Evolutionary conservation across 306 rosid genomes (phyloP).

Genomic region (Cicer bijugum): DNA sequence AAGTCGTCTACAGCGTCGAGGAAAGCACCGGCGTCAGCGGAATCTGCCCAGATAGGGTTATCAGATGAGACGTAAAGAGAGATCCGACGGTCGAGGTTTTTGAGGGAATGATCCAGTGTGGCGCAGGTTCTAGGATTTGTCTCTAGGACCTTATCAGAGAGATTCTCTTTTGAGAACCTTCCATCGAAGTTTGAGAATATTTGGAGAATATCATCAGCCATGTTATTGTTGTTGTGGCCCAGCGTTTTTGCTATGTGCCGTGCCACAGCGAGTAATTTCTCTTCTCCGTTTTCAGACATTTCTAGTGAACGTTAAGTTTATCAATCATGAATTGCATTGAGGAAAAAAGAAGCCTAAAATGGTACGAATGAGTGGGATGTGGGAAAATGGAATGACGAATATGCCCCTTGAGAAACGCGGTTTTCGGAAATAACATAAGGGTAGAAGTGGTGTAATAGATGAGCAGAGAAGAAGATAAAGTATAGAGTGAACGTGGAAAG

Average conservation of each 20-base stretch:
- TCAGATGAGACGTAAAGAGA: slow-evolving; percentile 68
- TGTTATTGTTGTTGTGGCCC: slow-evolving; percentile 68
- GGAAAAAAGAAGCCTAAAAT: not conserved
- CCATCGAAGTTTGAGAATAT: slow-evolving; percentile 92
- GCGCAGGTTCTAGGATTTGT: slow-evolving; percentile 58
- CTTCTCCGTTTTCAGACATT: slow-evolving; percentile 97
- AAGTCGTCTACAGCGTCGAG: slow-evolving; percentile 84
- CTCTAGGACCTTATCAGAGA: slow-evolving; percentile 57
- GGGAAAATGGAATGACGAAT: slow-evolving; percentile 23
- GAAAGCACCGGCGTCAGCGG: slow-evolving; percentile 71
- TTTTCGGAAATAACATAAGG: slow-evolving; percentile 40
- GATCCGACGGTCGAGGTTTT: slow-evolving; percentile 80
- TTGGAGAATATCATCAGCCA: slow-evolving; percentile 91
- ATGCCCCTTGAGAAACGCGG: slow-evolving; percentile 57
- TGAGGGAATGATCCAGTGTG: slow-evolving; percentile 68
- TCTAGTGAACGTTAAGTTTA: not conserved
- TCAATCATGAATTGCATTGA: not conserved
- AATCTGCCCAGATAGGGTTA: slow-evolving; percentile 79
- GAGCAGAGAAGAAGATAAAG: slow-evolving; percentile 29
- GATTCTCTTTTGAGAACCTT: slow-evolving; percentile 83
- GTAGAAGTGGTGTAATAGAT: slow-evolving; percentile 15
- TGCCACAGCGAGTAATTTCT: slow-evolving; percentile 83
- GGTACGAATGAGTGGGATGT: slow-evolving; percentile 6
- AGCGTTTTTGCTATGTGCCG: slow-evolving; percentile 96
- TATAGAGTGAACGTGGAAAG: slow-evolving; percentile 42